Percentiles rank a stretch among this genome's conserved stretches.
These are phyloP conservation scores for Suillus spraguei DNA, from an alignment of 768 basidiomycete genomes.

Conservation along the genomic window DNA sequence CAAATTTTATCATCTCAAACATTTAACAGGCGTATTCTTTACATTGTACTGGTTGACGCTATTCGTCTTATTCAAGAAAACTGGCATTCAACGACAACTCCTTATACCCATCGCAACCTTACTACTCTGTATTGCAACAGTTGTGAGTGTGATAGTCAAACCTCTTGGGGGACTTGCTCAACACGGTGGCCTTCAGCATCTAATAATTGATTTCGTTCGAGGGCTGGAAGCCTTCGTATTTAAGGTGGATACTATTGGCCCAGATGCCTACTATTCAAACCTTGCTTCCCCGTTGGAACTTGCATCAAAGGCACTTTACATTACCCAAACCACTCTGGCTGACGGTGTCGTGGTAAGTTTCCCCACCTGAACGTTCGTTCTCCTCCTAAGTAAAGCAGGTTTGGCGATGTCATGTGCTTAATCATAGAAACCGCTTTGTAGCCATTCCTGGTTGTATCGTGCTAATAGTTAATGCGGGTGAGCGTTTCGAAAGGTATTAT, in stretches of 20 bases:
- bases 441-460: conserved; percentile 1
- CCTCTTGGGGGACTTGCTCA: neutral
- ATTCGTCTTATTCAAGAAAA: conserved; percentile 2
- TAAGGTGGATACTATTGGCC: neutral
- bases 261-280: conserved; percentile 1
- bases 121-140: conserved; percentile 1
- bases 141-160: neutral
- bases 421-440: neutral
- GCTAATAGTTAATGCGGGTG: neutral
- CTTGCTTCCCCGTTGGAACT: conserved; percentile 4
- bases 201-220: neutral
- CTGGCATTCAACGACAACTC: neutral
- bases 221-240: neutral
- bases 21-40: neutral
- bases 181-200: neutral
- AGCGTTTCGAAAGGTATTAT: neutral
- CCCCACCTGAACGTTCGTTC: neutral
- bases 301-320: conserved; percentile 4
- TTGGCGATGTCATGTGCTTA: conserved; percentile 3
- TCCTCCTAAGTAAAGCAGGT: neutral
- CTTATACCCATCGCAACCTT: neutral
- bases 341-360: conserved; percentile 5
- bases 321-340: conserved; percentile 1
- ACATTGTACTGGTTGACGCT: conserved; percentile 1
- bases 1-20: neutral